phyloP scores from a whole-genome alignment of 768 basidiomycete genomes.

The Pisolithus microcarpus region DNA sequence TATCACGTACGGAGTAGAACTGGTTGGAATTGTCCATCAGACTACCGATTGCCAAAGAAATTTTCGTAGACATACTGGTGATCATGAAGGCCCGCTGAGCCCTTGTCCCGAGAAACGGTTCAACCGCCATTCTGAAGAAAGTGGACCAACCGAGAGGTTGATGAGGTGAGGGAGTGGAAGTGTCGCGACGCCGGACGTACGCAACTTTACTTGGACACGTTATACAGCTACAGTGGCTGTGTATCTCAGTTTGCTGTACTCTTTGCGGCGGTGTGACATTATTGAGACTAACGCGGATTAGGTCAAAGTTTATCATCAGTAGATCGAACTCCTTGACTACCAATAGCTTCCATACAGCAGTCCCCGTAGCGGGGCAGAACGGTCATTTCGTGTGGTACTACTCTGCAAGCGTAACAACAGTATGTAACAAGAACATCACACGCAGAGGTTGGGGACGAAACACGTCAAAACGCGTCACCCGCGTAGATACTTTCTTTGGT shows the following conservation, averaged over 20 bases:
- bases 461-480: conserved; percentile 42
- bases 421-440: neutral
- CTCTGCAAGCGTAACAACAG: neutral
- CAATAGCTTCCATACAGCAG: too few relatives aligned
- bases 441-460: neutral
- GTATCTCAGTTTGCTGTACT: too few relatives aligned
- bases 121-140: conserved; percentile 50
- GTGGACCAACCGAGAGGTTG: conserved; percentile 9
- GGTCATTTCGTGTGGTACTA: too few relatives aligned
- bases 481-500: conserved; percentile 40
- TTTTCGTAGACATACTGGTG: conserved; percentile 45
- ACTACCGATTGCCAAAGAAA: conserved; percentile 3
- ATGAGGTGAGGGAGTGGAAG: conserved; percentile 2
- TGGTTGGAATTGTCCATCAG: conserved; percentile 15
- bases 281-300: too few relatives aligned
- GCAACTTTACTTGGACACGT: neutral
- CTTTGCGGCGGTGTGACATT: too few relatives aligned
- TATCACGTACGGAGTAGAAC: conserved; percentile 53
- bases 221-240: too few relatives aligned
- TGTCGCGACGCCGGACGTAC: conserved; percentile 14
- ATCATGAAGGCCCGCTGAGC: conserved; percentile 66
- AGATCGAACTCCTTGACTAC: too few relatives aligned
- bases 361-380: too few relatives aligned
- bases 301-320: too few relatives aligned
- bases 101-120: conserved; percentile 64